These are phyloP conservation scores for Sporobolomyces pararoseus DNA, from an alignment of 768 basidiomycete genomes.

Conservation along the genomic window DNA sequence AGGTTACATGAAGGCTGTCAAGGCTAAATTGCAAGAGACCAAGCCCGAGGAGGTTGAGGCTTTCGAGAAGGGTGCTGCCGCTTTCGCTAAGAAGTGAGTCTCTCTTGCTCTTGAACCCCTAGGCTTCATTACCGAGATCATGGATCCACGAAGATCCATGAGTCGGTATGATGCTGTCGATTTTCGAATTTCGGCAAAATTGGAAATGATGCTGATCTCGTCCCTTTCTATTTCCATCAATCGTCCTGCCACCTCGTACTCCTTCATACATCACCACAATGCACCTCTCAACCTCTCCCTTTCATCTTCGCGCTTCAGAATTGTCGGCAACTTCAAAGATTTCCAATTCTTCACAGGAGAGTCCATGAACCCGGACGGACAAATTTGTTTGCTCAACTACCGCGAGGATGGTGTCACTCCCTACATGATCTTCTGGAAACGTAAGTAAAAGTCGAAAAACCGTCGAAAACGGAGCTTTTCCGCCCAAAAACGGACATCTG, in stretches of 20 bases:
- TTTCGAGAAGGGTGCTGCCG: slow-evolving; percentile 76
- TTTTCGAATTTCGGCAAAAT: no score
- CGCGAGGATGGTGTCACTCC: slow-evolving; percentile 55
- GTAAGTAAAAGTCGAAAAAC: slow-evolving; percentile 53
- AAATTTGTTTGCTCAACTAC: slow-evolving; percentile 93
- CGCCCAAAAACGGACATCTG: no score
- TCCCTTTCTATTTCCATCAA: not conserved
- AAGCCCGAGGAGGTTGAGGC: slow-evolving; percentile 62
- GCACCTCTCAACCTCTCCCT: not conserved
- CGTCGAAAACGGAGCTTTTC: not conserved
- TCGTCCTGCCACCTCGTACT: no score
- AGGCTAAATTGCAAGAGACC: slow-evolving; percentile 58
- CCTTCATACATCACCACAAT: no score
- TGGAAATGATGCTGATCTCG: not conserved
- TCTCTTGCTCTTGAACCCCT: not conserved
- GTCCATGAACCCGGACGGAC: slow-evolving; percentile 61
- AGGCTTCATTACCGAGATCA: no score
- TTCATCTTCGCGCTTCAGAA: slow-evolving; percentile 45
- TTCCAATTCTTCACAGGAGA: slow-evolving; percentile 69
- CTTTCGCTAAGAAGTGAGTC: slow-evolving; percentile 69
- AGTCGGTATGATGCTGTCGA: no score
- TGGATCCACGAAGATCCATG: no score
- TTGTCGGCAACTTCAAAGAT: slow-evolving; percentile 84
- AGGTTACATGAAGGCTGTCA: slow-evolving; percentile 94
- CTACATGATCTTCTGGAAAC: slow-evolving; percentile 72